Base-by-base conservation (phyloP, 2,329 filamentous ascomycete genomes). In the Colletotrichum simmondsii region DNA sequence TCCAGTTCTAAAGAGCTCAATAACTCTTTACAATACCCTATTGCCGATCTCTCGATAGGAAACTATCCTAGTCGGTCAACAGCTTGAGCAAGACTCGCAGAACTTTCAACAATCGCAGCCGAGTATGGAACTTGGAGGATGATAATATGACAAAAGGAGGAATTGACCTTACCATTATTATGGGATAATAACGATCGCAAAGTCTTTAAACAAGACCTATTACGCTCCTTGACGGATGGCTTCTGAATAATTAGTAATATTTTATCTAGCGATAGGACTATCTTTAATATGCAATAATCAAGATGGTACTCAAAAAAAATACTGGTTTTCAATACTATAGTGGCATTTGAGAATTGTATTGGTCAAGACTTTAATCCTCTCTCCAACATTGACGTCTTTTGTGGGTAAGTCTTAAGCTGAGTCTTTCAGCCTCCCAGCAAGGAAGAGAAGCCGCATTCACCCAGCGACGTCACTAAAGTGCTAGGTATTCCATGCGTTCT, bases 221-320 rank as follows among this genome's bases (percentile, higher is more conserved):
- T 61, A 56, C 68, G 56, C 57, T 71, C 64, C 24, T 67, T 71
- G n/a, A 30, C 14, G 62, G 56, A 63, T 66, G 32, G 14, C 26
- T 56, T 42, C 4, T 22, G 54, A 65, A 53, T 67, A 60, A 46
- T 70, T 22, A 35, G 28, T 49, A 63, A 35, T 49, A 57, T 11
- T 67, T 42, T 49, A 57, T 11, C 60, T 32, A 61, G 32, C 46
- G 14, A 22, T 10, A 42, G 19, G 3, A 56, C 22, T 56, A 57
- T 22, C 19, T 56, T 14, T 37, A 8, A 22, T 14, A 28, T 11
- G 4, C n/a, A 14, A 42, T 11, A 56, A n/a, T 24, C 6, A 35
- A 22, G 42, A 53, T 35, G 5, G 28, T 16, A 35, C 12, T 14
- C 4, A 5, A 30, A 11, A 26, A 46, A n/a, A 16, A 10, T n/a